Base-by-base conservation (phyloP, 2,329 filamentous ascomycete genomes). In the Rhinocladiella similis region DNA sequence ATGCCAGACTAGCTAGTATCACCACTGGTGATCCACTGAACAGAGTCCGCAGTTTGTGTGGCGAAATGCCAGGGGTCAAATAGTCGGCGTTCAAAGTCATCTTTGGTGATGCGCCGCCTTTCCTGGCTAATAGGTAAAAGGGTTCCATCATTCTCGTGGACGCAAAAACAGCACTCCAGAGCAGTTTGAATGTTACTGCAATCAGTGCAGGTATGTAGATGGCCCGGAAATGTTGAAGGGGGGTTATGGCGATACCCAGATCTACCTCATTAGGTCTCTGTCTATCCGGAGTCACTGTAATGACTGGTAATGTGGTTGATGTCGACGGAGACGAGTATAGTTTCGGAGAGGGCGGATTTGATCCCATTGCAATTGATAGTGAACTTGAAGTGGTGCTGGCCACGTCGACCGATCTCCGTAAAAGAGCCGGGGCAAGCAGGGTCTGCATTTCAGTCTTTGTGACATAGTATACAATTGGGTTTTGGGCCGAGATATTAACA, bases 111-210 rank as follows among this genome's bases (percentile, higher is more conserved):
- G 60, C 60, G n/a, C 61, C 60, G 20, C 35, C 50, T 19, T 19
- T 12, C 22, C 47, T 38, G 14, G 55, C 46, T 1, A 63, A 46
- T 33, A 56, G 55, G 45, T 61, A 59, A 38, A 61, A 61, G 1
- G 60, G 60, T 35, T 63, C 60, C 54, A 63, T 61, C 47, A 63
- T 50, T 41, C 59, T 59, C 0, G 48, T 35, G n/a, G 39, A 43
- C 12, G 58, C 36, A 43, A 53, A 60, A 13, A 59, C 51, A 20
- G 59, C 35, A 27, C 43, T 38, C 60, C 60, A 63, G 10, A 57
- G 18, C 2, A 36, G 46, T 41, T 54, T 36, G 25, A 61, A 42
- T 10, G 47, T n/a, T 1, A 61, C 59, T 5, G 55, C 59, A 14
- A 56, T 22, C 20, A 59, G 13, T 7, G 42, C 52, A 13, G 59